These are phyloP conservation scores for Colletotrichum sp. DNA, from an alignment of 2,329 filamentous ascomycete genomes.

Conservation along the genomic window DNA sequence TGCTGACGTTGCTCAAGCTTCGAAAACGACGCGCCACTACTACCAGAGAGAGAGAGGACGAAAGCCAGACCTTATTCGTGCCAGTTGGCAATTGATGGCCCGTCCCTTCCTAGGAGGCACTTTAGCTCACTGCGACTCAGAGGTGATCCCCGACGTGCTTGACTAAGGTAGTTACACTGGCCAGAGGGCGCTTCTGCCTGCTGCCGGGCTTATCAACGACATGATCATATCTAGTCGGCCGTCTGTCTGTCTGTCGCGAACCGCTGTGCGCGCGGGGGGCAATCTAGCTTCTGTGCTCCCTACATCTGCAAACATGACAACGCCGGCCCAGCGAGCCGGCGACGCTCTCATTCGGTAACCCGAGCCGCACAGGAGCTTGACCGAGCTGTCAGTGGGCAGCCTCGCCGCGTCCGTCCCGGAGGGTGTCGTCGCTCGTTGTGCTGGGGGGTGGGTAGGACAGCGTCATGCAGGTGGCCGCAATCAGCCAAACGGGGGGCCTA, in stretches of 20 bases:
- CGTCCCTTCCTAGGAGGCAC: background rate
- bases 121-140: background rate
- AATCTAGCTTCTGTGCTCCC: background rate
- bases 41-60: background rate
- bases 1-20: constrained; percentile 1
- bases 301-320: background rate
- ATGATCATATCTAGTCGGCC: background rate
- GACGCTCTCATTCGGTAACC: background rate
- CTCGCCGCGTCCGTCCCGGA: background rate
- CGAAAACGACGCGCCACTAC: background rate
- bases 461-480: constrained; percentile 30
- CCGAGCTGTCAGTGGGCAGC: background rate
- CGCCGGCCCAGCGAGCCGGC: background rate
- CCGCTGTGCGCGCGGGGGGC: background rate
- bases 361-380: constrained; percentile 4
- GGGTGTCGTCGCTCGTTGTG: background rate
- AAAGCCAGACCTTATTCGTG: background rate
- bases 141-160: background rate
- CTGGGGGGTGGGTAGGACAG: constrained; percentile 22
- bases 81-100: constrained; percentile 6
- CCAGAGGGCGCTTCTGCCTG: background rate
- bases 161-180: background rate
- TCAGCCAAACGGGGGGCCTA: constrained; percentile 23
- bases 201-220: background rate
- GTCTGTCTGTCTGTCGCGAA: background rate